Evolutionary conservation across 495 filamentous ascomycete genomes (phyloP).

Genomic region (Lepidopterella palustris): DNA sequence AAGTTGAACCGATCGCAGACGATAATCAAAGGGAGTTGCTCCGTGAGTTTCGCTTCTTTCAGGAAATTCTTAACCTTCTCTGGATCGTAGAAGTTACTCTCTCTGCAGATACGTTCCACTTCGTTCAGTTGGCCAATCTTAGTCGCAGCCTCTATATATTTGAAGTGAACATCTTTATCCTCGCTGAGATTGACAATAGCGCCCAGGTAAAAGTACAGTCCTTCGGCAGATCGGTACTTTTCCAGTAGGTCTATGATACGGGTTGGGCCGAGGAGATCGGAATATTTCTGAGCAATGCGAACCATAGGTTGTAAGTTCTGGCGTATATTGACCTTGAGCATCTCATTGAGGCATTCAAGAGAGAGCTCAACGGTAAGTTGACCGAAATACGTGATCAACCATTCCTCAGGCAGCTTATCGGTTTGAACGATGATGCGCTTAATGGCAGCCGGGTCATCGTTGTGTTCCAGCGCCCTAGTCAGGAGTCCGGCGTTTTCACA

Average conservation of each 20-base stretch:
- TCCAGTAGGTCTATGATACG: constrained; percentile 90
- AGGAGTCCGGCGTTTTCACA: constrained; percentile 70
- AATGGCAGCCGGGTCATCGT: constrained; percentile 80
- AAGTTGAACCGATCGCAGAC: constrained; percentile 99
- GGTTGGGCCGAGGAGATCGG: constrained; percentile 86
- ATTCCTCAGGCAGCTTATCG: constrained; percentile 79
- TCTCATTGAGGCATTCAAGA: constrained; percentile 87
- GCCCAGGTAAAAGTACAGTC: constrained; percentile 95
- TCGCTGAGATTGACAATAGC: constrained; percentile 96
- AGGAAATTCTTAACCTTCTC: constrained; percentile 99
- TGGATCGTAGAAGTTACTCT: constrained; percentile 75
- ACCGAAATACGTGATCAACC: constrained; percentile 87
- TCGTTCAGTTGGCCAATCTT: constrained; percentile 86
- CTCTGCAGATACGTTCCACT: constrained; percentile 93
- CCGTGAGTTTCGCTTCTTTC: constrained; percentile 87
- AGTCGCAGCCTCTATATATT: constrained; percentile 97
- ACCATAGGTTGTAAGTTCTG: constrained; percentile 93
- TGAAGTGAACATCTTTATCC: constrained; percentile 94
- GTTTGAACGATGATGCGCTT: constrained; percentile 80
- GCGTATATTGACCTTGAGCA: constrained; percentile 92
- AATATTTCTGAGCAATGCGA: constrained; percentile 94
- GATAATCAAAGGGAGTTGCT: constrained; percentile 94
- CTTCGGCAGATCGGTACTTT: constrained; percentile 93
- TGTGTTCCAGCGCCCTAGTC: constrained; percentile 73
- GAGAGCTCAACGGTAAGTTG: constrained; percentile 91